phyloP scores from a whole-genome alignment of 31 red algal genomes.

The Endocladia muricata region DNA sequence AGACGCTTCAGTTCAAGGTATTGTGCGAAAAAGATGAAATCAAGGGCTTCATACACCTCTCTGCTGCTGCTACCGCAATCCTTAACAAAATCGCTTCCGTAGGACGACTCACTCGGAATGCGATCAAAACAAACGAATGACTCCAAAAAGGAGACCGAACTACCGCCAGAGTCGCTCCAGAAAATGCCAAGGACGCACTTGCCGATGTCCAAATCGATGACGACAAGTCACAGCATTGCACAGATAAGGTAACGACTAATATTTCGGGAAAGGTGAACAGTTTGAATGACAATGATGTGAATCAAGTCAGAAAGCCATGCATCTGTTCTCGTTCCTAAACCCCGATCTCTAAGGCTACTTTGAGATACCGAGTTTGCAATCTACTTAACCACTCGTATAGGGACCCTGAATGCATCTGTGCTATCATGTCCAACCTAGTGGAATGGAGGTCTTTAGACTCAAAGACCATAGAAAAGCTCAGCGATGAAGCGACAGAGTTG shows the following conservation, averaged over 20 bases:
- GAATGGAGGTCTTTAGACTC: not conserved
- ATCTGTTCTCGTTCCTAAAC: not conserved
- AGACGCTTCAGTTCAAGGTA: not conserved
- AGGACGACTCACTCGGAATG: not conserved
- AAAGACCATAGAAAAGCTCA: not conserved
- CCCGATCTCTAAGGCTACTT: not conserved
- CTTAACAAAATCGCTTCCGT: not conserved
- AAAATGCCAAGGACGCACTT: not conserved
- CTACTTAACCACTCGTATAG: conserved; percentile 6
- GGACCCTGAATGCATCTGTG: conserved; percentile 11
- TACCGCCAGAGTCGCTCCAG: not conserved
- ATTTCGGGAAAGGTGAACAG: not conserved
- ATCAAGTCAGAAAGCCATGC: not conserved
- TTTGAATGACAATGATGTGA: conserved; percentile 6
- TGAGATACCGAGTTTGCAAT: not conserved
- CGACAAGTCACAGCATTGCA: not conserved
- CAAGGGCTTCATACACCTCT: not conserved
- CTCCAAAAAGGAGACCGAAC: conserved; percentile 9
- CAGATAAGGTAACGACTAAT: not conserved
- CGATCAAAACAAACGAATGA: conserved; percentile 2
- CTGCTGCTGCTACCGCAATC: not conserved
- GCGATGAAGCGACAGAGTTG: not conserved
- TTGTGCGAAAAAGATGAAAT: not conserved
- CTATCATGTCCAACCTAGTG: not conserved
- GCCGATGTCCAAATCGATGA: conserved; percentile 19